Conservation (phyloP, 345 rosid species). For the Linum tenue region DNA sequence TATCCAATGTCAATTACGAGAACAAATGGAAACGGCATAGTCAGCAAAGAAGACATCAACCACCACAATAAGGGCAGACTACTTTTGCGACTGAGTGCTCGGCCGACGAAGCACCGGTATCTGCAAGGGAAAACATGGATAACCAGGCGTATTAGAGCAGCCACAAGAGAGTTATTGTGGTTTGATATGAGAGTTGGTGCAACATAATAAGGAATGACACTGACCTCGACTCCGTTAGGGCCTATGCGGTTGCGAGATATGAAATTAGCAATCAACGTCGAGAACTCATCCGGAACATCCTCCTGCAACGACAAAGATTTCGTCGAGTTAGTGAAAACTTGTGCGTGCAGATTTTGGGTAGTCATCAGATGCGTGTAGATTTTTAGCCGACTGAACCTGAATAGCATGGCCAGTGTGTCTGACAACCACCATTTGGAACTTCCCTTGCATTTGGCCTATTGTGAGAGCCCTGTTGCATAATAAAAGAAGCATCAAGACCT, state of each 20-base stretch:
- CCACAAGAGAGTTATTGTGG: neutral
- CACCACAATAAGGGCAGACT: too few relatives aligned
- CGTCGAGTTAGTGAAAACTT: neutral
- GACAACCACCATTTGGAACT: conserved; percentile 92
- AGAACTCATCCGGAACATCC: conserved; percentile 91
- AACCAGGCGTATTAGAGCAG: neutral
- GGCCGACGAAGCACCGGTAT: conserved; percentile 39
- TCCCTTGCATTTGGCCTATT: conserved; percentile 99
- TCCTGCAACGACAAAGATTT: conserved; percentile 40
- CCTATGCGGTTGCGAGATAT: conserved; percentile 75
- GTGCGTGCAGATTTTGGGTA: neutral
- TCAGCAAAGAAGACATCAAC: too few relatives aligned
- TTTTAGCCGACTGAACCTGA: conserved; percentile 42
- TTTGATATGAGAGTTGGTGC: neutral
- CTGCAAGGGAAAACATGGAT: conserved; percentile 24
- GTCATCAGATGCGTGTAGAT: neutral
- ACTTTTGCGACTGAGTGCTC: too few relatives aligned
- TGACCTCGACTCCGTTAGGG: conserved; percentile 76
- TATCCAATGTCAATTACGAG: too few relatives aligned
- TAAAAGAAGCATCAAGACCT: neutral
- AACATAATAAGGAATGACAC: conserved; percentile 5
- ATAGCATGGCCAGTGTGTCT: conserved; percentile 97
- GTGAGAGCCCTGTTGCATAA: conserved; percentile 59
- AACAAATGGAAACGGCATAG: too few relatives aligned
- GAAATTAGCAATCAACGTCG: conserved; percentile 49